Percentiles rank a stretch among this genome's conserved stretches.
Evolutionary conservation across 192 early-diverging fungal species (phyloP).

Genomic region (Backusella circina): DNA sequence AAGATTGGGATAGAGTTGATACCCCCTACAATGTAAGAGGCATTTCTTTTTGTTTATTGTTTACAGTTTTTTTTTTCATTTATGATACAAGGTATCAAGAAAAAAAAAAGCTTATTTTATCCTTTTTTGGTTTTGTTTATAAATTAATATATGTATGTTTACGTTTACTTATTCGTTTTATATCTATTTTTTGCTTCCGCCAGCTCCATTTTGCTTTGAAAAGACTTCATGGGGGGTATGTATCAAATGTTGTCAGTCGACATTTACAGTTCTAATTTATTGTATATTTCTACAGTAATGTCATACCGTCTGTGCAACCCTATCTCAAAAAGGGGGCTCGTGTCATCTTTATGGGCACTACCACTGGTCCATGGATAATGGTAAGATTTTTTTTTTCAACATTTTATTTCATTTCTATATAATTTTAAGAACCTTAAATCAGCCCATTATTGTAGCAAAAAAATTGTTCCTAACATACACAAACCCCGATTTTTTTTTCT

Average conservation of each 20-base stretch:
- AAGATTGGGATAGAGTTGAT: conserved; percentile 13
- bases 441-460: background rate
- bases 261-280: background rate
- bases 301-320: background rate
- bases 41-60: background rate
- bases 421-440: background rate
- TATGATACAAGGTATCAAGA: background rate
- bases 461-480: background rate
- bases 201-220: conserved; percentile 20
- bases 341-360: conserved; percentile 1
- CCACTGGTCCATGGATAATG: conserved; percentile 16
- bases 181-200: background rate
- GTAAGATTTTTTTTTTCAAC: background rate
- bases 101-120: background rate
- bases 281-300: conserved; percentile 4
- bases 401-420: background rate
- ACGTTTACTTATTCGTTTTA: background rate
- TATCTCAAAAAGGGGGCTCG: conserved; percentile 9
- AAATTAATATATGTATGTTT: background rate
- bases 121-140: background rate
- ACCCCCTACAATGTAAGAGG: conserved; percentile 1
- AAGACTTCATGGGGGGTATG: conserved; percentile 4
- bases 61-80: conserved; percentile 2
- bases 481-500: background rate
- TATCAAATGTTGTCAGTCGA: background rate